Percentiles rank a stretch among this genome's conserved stretches.
These are phyloP conservation scores for Talaromyces proteolyticus DNA, from an alignment of 495 filamentous ascomycete genomes.

Conservation along the genomic window DNA sequence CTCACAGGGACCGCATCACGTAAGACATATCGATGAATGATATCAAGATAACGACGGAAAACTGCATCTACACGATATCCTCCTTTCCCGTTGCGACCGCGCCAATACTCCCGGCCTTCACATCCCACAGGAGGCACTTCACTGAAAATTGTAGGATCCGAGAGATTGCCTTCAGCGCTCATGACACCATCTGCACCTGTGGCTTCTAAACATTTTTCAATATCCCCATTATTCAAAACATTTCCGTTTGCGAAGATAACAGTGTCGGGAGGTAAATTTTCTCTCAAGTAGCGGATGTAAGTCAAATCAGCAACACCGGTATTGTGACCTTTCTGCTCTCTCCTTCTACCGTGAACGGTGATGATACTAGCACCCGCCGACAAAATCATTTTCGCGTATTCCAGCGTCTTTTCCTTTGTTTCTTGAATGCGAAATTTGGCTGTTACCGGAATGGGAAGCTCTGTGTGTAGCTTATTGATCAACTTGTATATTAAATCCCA, in stretches of 20 bases:
- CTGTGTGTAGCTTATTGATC: constrained; percentile 68
- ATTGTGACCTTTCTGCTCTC: constrained; percentile 94
- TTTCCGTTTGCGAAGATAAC: constrained; percentile 98
- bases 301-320: constrained; percentile 93
- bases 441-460: constrained; percentile 75
- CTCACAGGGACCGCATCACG: constrained; percentile 54
- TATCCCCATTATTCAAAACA: constrained; percentile 74
- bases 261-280: constrained; percentile 76
- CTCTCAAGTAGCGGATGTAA: constrained; percentile 72
- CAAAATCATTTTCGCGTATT: constrained; percentile 85
- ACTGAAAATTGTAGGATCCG: constrained; percentile 83
- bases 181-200: constrained; percentile 93
- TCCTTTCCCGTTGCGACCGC: constrained; percentile 69
- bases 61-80: constrained; percentile 89
- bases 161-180: constrained; percentile 91
- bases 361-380: constrained; percentile 86
- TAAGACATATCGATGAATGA: constrained; percentile 72
- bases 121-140: constrained; percentile 54
- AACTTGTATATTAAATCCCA: constrained; percentile 73
- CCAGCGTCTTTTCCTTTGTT: constrained; percentile 75
- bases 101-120: constrained; percentile 77
- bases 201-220: constrained; percentile 70
- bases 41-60: constrained; percentile 81
- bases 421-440: constrained; percentile 94
- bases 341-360: constrained; percentile 80